Evolutionary conservation across 1,284 basidiomycete species (phyloP).

Genomic region (Marasmius oreades): DNA sequence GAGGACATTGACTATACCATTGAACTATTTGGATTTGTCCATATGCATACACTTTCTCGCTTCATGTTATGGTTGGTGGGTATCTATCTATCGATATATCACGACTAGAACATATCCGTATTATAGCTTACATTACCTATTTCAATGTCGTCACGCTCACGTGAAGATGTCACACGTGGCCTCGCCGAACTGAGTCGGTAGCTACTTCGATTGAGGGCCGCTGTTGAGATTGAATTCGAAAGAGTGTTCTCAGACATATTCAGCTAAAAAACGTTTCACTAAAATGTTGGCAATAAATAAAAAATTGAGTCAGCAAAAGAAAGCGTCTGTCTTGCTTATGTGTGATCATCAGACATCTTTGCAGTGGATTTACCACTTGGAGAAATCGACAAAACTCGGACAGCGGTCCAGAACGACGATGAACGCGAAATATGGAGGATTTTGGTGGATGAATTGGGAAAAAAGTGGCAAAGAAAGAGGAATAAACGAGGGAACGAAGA

Average conservation of each 20-base stretch:
- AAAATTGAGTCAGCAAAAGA: not conserved
- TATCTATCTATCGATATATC: not conserved
- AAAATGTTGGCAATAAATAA: not conserved
- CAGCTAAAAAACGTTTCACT: not conserved
- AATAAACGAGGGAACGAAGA: not conserved
- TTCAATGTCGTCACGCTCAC: not conserved
- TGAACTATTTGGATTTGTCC: not conserved
- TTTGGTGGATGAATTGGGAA: not conserved
- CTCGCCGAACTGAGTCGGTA: not conserved
- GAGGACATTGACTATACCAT: not conserved
- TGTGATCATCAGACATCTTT: not conserved
- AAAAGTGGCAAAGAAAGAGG: not conserved
- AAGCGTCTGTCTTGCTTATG: not conserved
- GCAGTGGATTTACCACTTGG: not conserved
- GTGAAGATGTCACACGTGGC: not conserved
- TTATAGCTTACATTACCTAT: too few relatives aligned
- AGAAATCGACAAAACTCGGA: not conserved
- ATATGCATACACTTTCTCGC: not conserved
- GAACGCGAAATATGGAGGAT: not conserved
- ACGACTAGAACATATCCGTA: too few relatives aligned
- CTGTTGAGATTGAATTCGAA: not conserved
- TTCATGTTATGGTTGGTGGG: not conserved
- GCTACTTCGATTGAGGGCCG: not conserved
- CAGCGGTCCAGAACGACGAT: not conserved
- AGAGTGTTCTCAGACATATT: not conserved